Base-by-base conservation (phyloP, 345 rosid species). In the Melastoma malabathricum region DNA sequence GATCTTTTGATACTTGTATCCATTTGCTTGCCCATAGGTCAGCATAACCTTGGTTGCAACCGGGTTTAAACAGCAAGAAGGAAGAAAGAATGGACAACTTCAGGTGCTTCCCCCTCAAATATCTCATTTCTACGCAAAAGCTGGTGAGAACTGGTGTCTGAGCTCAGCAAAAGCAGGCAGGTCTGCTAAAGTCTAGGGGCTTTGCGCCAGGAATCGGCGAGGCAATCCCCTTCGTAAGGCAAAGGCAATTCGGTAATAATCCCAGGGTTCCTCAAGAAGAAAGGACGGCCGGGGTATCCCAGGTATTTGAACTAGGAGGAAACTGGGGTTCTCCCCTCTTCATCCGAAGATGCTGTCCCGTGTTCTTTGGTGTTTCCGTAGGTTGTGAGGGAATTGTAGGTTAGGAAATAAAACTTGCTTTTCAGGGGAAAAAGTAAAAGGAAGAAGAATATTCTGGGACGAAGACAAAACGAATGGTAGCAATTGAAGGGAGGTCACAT, bases 41-140 rank as follows among this genome's bases (percentile, higher is more conserved):
- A 86, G 98, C 60, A 83, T 86, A 68, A 89, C 98, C 39, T 67
- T 89, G 44, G 86, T 89, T 50, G 98, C 96, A 13, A 86, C 98
- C 23, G 98, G 98, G 17, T 89, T 86, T 71, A 86, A 89, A 66
- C 76, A 80, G 46, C 94, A 83, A 64, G 98, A 89, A 59, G 96
- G 81, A 48, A 74, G 72, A 52, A 90, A 86, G 67, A 82, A 68
- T 47, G 72, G 77, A 55, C 70, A 81, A 23, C 69, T 69, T 27
- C 95, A 83, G 97, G 95, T 83, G 54, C 20, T 50, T 44, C 55
- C 27, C 44, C 14, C 27, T 29, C 25, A 22, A 4, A 19, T 53
- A 29, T 54, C 29, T 47, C 34, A 3, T 8, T 19, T 18, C 31
- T 5, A 20, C 56, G 43, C 19, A 59, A 66, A 65, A 84, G 71